phyloP scores from a whole-genome alignment of 805 yeast genomes.

The Metschnikowia dekortorum region DNA sequence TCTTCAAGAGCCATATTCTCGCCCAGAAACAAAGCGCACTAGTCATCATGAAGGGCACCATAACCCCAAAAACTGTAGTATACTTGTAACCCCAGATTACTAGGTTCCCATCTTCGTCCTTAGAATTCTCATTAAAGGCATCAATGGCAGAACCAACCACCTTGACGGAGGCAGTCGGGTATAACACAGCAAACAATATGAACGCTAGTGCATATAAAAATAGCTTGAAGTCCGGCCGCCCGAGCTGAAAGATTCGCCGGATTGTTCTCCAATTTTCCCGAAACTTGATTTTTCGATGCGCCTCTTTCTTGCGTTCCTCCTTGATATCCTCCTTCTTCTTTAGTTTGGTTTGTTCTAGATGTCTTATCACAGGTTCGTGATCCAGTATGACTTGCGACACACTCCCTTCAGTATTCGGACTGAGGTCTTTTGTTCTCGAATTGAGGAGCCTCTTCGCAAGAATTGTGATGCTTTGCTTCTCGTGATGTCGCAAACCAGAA shows the following conservation, averaged over 20 bases:
- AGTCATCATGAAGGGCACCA: slow-evolving; percentile 42
- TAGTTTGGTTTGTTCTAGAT: slow-evolving; percentile 25
- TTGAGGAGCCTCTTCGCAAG: not conserved
- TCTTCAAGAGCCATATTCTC: slow-evolving; percentile 36
- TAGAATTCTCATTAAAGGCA: slow-evolving; percentile 32
- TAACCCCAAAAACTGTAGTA: slow-evolving; percentile 35
- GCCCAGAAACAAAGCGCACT: slow-evolving; percentile 46
- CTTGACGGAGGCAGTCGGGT: slow-evolving; percentile 41
- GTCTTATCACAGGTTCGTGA: slow-evolving; percentile 21
- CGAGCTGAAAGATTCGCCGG: slow-evolving; percentile 34
- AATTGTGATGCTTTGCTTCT: not conserved
- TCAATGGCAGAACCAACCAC: slow-evolving; percentile 42
- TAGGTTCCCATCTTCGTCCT: slow-evolving; percentile 37
- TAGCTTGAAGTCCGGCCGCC: slow-evolving; percentile 35
- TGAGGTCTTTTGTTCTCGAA: not conserved
- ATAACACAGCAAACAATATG: slow-evolving; percentile 40
- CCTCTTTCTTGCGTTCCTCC: slow-evolving; percentile 27
- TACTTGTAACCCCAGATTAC: slow-evolving; percentile 44
- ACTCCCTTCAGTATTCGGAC: no score
- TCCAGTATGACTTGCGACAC: not conserved
- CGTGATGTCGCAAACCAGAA: not conserved
- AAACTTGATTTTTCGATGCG: slow-evolving; percentile 25
- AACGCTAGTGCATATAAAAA: slow-evolving; percentile 38
- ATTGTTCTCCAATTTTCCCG: slow-evolving; percentile 33
- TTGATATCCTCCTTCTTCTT: slow-evolving; percentile 22